Evolutionary conservation across 176 grass and related monocot species (phyloP), one percentile per base, ranked within the genome.

Genomic region (Musa itinerans): DNA sequence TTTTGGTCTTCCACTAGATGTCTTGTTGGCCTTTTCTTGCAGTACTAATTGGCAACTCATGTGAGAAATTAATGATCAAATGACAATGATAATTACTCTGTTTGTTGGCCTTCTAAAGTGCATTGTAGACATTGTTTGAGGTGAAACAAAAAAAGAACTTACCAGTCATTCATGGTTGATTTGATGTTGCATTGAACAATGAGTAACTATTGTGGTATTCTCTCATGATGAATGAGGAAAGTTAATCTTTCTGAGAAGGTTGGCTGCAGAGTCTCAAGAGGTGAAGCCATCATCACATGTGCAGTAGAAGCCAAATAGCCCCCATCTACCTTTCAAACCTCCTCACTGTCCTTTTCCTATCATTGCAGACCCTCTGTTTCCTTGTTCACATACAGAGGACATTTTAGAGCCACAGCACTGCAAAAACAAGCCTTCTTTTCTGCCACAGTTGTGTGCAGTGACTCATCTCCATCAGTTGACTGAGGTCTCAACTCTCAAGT

Each of bases 281-380:
- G 34, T 6, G 3, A 43, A 43, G 34, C 34, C 34, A 52, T 52
- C 58, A 76, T 62, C 22, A 56, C 74, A 76, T 25, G 74, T 64
- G 43, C 58, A 76, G 58, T 63, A 65, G 48, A 50, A 76, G 57
- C 27, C 74, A 65, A 50, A 64, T 19, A 52, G 29, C 29, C 34
- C 34, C 34, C 72, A 74, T 27, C 53, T 29, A 27, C 53, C 72
- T 74, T 59, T 74, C 53, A 63, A 64, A 76, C 57, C 64, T 22
- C 74, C 13, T 7, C n/a, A 11, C 19, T 51, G 74, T 52, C 74
- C 58, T 64, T 22, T 76, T 64, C 75, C 59, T 27, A 65, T 64
- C 61, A 52, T 64, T 63, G 54, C 48, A 53, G 26, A 1, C 63
- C 20, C n/a, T 15, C 19, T 13, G 24, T 10, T 53, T 66, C 25